A percentile compares a stretch with the other conserved stretches of the same genome.
Conservation (phyloP, 2,329 filamentous ascomycete genomes). For the Fusarium palustre region DNA sequence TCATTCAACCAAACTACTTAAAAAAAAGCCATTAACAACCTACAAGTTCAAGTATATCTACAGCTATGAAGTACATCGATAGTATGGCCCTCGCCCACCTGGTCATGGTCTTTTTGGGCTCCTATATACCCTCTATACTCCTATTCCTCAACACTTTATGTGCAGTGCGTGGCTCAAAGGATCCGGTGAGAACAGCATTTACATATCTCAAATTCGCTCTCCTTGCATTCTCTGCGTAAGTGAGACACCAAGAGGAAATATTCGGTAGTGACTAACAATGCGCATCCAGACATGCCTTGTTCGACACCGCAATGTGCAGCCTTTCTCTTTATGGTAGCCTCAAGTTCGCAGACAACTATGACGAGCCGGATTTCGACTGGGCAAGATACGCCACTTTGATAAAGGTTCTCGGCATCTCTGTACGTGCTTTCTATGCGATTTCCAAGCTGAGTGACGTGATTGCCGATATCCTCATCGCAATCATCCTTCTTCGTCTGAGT, state of each 20-base stretch:
- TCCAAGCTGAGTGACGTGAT: constrained; percentile 1
- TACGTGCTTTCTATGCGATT: background rate
- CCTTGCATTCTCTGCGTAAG: constrained; percentile 44
- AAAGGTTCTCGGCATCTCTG: background rate
- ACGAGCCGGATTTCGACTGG: no score
- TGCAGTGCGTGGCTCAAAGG: background rate
- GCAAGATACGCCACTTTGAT: no score
- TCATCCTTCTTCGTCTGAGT: constrained; percentile 43
- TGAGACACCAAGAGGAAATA: no score
- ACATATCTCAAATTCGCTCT: constrained; percentile 45
- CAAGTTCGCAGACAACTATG: no score
- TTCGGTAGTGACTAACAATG: constrained; percentile 1
- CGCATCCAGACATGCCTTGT: constrained; percentile 33
- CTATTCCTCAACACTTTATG: no score
- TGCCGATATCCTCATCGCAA: constrained; percentile 38
- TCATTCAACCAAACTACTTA: background rate
- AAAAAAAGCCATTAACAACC: no score
- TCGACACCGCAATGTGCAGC: no score
- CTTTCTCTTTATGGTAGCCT: no score
- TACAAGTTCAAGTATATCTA: background rate
- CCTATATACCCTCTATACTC: constrained; percentile 24
- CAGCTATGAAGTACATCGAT: background rate
- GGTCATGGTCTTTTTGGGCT: constrained; percentile 30
- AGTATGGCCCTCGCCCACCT: constrained; percentile 23
- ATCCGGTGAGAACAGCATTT: constrained; percentile 44